Base-by-base conservation (phyloP, 495 filamentous ascomycete species). In the Lichenothelia convexa region DNA sequence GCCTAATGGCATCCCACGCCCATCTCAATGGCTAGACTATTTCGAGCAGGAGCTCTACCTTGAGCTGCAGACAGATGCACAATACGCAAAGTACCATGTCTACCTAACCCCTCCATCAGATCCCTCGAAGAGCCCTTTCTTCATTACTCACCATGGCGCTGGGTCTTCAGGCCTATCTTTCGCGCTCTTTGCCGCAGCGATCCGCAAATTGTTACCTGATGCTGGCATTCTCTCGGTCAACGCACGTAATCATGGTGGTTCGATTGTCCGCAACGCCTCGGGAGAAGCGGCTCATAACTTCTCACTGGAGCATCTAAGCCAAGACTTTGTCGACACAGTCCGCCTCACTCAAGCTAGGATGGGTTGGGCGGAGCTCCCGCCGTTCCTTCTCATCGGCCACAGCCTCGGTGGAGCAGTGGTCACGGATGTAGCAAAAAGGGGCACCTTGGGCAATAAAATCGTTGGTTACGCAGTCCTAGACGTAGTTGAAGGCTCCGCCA, bases 341-440 rank as follows among this genome's bases (percentile, higher is more conserved):
- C 52, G 62, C 13, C 60, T 78, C 36, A 76, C 78, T 0, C 62
- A 73, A 38, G 36, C 51, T 6, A 57, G 65, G 39, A 74, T 87
- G 67, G 58, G 56, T 37, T 93, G 86, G 86, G 48, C 67, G 2
- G 60, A 58, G 19, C 48, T 85, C 1, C 89, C 89, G 2, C 71
- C 77, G 30, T 55, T 89, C 9, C 56, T 94, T 15, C 65, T 95
- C 0, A 73, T 99, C 3, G 89, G 89, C n/a, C 89, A 99, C 58
- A 89, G 80, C 31, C 66, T 99, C 1, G 89, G 89, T 21, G 89
- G 91, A n/a, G 85, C 89, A 18, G 82, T 99, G 1, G 78, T 94
- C 15, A 87, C 81, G 3, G 72, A 94, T 43, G 65, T 87, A 18
- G 84, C 85, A 1, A 73, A 65, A 46, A 60, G 58, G 9, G 73